Evolutionary conservation across 177 flowering plant species (phyloP), one percentile per base, ranked within the genome.

Genomic region (Vitis hybrid): DNA sequence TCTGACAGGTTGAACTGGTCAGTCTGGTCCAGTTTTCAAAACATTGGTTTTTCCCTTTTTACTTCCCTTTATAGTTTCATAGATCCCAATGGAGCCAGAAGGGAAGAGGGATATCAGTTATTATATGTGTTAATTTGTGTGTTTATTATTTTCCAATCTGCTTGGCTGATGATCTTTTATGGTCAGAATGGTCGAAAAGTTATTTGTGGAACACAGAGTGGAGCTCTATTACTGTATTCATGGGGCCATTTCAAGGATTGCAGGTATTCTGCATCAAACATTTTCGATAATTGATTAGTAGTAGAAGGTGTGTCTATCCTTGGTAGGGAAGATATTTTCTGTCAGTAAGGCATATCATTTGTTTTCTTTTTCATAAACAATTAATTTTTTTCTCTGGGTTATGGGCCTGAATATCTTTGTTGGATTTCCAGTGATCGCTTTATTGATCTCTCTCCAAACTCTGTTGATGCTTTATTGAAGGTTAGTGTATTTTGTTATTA

Each of bases 191-290:
- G 97, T 60, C 78, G 84, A 51, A 93, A 96, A 83, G 95, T 96
- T 64, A 70, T 96, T 49, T 96, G 97, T 76, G 94, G 97, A 70
- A 83, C 97, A 60, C 98, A 93, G 66, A 81, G 63, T 79, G 99
- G 99, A 55, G 80, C 84, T 45, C 57, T 96, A 6, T 73, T 96
- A 45, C 65, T 96, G 69, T 96, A 96, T 76, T 92, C 98, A 18
- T 96, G 98, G 98, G 99, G 98, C 6, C 83, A 70, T 74, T 92
- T 93, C 86, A 84, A 89, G 82, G 98, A 96, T 78, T 92, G 97
- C 95, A 96, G 99, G 98, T 93, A 79, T 61, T 76, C 16, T 71
- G 3, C 20, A 5, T 55, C 49, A 13, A 58, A 48, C 9, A 60
- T 13, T 29, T 65, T 22, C 16, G 22, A 26, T 10, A 16, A 11